Base-by-base conservation (phyloP, 768 basidiomycete genomes). In the Lyophyllum shimeji region DNA sequence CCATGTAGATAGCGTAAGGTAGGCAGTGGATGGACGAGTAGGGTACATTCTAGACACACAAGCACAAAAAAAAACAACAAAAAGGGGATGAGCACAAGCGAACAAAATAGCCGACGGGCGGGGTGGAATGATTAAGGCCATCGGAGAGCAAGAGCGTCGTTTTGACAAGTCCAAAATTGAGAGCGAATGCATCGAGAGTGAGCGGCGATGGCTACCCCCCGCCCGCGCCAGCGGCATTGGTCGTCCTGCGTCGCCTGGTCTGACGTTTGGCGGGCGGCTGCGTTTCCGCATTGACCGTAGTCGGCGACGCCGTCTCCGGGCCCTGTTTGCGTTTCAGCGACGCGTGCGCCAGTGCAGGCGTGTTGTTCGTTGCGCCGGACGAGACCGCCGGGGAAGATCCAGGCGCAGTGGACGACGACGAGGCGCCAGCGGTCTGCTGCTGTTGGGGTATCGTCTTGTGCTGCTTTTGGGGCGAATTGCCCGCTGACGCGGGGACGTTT, bases 401-500 rank as follows among this genome's bases (percentile, higher is more conserved):
- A 21, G 81, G 69, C 55, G 72, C 69, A 45, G 71, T 67, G 4
- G 71, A 64, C 2, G 72, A 64, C 53, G 72, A 72, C 50, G 70
- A 61, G 1, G 73, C 67, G 46, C 55, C 58, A 31, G 55, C 55
- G 45, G 61, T 57, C 44, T 57, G 54, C 46, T 67, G 71, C 44
- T 57, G 54, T 44, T 67, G 71, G 42, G 78, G 79, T 58, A 82
- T 79, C 47, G 79, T 78, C 66, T 87, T 86, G 65, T 81, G 79
- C 70, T 83, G 82, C 71, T 89, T 89, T 69, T 77, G 79, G 12
- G 82, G 82, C 23, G 83, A 81, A 56, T 76, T 83, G 55, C 76
- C 74, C 50, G 78, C 78, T 51, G 84, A 81, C 37, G 75, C 67
- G 1, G 81, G 67, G 1, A 74, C 68, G 60, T 80, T 82, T 75